Evolutionary conservation across 305 asterid genomes (phyloP), one percentile per base, ranked within the genome.

Genomic region (Rubia balearica): DNA sequence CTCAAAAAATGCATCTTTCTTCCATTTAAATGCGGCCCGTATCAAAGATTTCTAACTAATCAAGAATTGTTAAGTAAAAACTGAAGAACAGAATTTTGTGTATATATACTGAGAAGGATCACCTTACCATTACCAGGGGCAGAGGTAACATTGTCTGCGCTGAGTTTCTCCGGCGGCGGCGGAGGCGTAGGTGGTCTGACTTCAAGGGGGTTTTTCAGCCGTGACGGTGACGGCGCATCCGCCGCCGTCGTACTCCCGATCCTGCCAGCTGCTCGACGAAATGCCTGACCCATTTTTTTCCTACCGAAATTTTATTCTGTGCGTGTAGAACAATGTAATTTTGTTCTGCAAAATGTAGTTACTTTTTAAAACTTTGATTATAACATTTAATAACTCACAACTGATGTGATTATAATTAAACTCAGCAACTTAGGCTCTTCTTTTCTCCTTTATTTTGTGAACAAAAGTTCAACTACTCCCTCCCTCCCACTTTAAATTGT

Each of bases 221-320:
- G 86, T 30, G 94, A 79, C 11, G 85, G 68, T 66, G 86, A 10
- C 21, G 56, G 21, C 21, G 56, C 7, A 14, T 49, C 83, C 72
- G 55, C 79, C 91, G 12, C 81, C 61, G 61, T 73, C 13, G 90
- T 81, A 80, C 84, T 78, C 57, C 84, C 85, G 69, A 83, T 81
- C 85, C 91, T 86, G 11, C 96, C 96, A 75, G 88, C 61, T 78
- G 96, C 97, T 85, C 97, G 93, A 81, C 96, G 95, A 80, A 92
- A 85, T 84, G 97, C 91, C 91, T 92, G 97, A 71, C 96, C 97
- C 97, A 90, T 90, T 70, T 40, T 70, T 45, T 61, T 4, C 36
- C 72, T 67, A 8, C 33, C 38, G 43, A 45, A 42, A 0, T 43
- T 21, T 53, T 33, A 30, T 36, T 59, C 61, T 61, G 41, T 56